These are phyloP conservation scores for Davidsoniella virescens DNA, from an alignment of 2,329 filamentous ascomycete genomes.

Conservation along the genomic window DNA sequence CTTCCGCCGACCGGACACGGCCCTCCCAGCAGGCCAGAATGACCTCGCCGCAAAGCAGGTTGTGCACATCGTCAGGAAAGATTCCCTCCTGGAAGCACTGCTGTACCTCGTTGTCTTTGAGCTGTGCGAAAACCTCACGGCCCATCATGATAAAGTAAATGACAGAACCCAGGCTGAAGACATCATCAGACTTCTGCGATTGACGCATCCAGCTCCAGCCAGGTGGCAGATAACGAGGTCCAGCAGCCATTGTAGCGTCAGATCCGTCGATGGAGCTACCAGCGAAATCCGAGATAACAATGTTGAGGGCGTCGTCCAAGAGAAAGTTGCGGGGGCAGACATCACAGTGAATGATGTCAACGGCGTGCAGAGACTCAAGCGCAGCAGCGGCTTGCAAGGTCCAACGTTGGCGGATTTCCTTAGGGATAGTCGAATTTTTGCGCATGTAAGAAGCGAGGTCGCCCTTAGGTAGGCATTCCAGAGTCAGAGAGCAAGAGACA, in stretches of 20 bases:
- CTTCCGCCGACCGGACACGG: slow-evolving; percentile 10
- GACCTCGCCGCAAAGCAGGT: slow-evolving; percentile 17
- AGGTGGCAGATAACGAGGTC: slow-evolving; percentile 16
- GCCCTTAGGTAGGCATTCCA: slow-evolving; percentile 18
- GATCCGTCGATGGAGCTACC: slow-evolving; percentile 18
- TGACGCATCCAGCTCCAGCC: slow-evolving; percentile 17
- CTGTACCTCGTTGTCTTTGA: slow-evolving; percentile 19
- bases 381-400: slow-evolving; percentile 21
- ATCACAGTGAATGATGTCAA: slow-evolving; percentile 25
- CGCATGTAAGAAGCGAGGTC: slow-evolving; percentile 16
- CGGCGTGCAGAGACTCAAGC: slow-evolving; percentile 21
- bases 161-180: slow-evolving; percentile 22
- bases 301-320: slow-evolving; percentile 20
- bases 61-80: slow-evolving; percentile 18
- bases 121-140: slow-evolving; percentile 18
- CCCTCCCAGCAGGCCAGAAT: slow-evolving; percentile 20
- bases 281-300: slow-evolving; percentile 23
- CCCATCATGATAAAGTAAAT: slow-evolving; percentile 22
- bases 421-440: slow-evolving; percentile 8
- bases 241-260: slow-evolving; percentile 15
- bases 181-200: slow-evolving; percentile 18
- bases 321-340: slow-evolving; percentile 25
- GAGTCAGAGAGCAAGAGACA: slow-evolving; percentile 15
- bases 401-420: slow-evolving; percentile 18
- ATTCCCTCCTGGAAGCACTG: slow-evolving; percentile 16